These are phyloP conservation scores for Malus orientalis DNA, from an alignment of 306 rosid species.

Conservation along the genomic window DNA sequence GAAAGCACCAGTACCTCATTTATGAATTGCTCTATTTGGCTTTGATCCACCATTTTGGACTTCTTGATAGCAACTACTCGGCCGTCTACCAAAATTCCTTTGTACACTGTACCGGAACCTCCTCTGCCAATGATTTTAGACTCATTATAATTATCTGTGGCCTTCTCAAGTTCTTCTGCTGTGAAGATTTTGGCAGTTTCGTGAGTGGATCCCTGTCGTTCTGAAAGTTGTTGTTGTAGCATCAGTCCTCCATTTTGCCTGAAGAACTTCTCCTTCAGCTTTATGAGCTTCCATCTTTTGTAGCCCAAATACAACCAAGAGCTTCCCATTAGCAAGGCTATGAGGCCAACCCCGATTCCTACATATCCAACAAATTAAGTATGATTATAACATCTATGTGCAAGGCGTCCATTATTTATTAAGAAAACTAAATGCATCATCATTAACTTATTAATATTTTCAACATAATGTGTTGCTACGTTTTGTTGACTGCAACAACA, in stretches of 20 bases:
- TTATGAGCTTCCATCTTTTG: slow-evolving; percentile 24
- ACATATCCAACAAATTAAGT: neutral
- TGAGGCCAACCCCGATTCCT: slow-evolving; percentile 13
- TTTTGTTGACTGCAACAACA: too few species aligned
- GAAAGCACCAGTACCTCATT: slow-evolving; percentile 36
- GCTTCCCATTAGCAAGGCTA: slow-evolving; percentile 3
- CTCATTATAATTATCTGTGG: slow-evolving; percentile 29
- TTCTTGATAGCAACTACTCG: slow-evolving; percentile 29
- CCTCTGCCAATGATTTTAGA: slow-evolving; percentile 27
- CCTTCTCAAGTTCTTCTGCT: slow-evolving; percentile 19
- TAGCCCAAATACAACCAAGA: slow-evolving; percentile 22
- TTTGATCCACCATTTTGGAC: slow-evolving; percentile 22
- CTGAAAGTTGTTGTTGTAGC: slow-evolving; percentile 23
- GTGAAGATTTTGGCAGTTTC: slow-evolving; percentile 17
- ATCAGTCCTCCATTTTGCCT: slow-evolving; percentile 31
- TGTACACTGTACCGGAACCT: slow-evolving; percentile 32
- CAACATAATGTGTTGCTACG: too few species aligned
- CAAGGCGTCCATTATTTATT: too few species aligned
- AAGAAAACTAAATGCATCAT: too few species aligned
- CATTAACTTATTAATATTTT: too few species aligned
- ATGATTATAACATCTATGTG: too few species aligned
- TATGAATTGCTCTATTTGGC: slow-evolving; percentile 32
- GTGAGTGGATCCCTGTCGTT: neutral
- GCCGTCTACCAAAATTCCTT: slow-evolving; percentile 10
- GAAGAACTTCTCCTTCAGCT: slow-evolving; percentile 20